Evolutionary conservation across 2,329 filamentous ascomycete genomes (phyloP), one percentile per base, ranked within the genome.

Genomic region (Penicillium expansum): DNA sequence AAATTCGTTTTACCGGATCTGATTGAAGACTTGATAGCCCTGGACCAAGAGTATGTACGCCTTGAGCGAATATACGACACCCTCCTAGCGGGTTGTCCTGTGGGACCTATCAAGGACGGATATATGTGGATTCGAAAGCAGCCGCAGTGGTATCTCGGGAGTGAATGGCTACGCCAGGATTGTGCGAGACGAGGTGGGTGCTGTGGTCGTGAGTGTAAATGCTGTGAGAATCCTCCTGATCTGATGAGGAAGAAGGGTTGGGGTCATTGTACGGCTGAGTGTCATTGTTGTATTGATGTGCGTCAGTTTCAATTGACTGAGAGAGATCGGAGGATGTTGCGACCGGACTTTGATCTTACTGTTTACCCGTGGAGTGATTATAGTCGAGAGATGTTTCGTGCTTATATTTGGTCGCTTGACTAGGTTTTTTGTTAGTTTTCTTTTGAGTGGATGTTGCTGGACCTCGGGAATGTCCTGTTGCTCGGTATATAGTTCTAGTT

Each of bases 141-240:
- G 29, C 42, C 54, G n/a, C 41, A 39, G 35, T 56, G 54, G 54
- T 29, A 56, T 52, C 33, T 56, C 3, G n/a, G 9, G 20, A 56
- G 47, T 33, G 18, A 20, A 10, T 55, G 55, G 51, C 16, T 58
- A 3, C 55, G 48, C 0, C 27, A 55, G 48, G 55, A 60, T 22
- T 60, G 55, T 45, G 52, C 43, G 2, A 42, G 51, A 5, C 48
- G 55, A 0, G 58, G 55, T 27, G 55, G 55, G 7, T 60, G 58
- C 16, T 60, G 58, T 55, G 58, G 50, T 10, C 35, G 58, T 22
- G n/a, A 24, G 7, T 58, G 58, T 22, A 37, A 33, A 13, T 58
- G 58, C 18, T 60, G 58, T 41, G 48, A 52, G n/a, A 48, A 20
- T 0, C 48, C 42, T 0, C 48, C 48, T 18, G 54, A 56, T 30